Conservation (phyloP, 2,329 filamentous ascomycete genomes). For the Xylaria arbuscula region DNA sequence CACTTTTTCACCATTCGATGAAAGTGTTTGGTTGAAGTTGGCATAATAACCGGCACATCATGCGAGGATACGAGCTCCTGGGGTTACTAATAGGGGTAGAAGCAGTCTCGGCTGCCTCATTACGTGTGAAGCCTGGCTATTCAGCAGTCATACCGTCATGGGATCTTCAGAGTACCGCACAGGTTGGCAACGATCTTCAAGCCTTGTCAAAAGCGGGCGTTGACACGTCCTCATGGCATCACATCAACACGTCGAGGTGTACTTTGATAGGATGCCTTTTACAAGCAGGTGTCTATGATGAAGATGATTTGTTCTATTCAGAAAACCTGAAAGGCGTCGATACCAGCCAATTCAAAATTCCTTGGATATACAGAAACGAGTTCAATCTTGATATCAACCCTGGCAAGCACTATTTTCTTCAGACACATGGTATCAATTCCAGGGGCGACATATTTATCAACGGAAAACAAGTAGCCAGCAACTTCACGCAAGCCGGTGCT, state of each 20-base stretch:
- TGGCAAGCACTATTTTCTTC: constrained; percentile 61
- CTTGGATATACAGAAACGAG: constrained; percentile 70
- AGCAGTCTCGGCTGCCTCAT: constrained; percentile 22
- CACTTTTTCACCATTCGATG: neutral
- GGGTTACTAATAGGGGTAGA: constrained; percentile 37
- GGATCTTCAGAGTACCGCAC: constrained; percentile 60
- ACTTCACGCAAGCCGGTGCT: constrained; percentile 62
- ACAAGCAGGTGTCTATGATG: constrained; percentile 62
- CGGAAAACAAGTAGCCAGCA: constrained; percentile 62
- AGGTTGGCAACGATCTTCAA: constrained; percentile 51
- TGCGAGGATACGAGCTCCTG: constrained; percentile 38
- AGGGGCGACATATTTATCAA: constrained; percentile 71
- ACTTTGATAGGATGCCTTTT: constrained; percentile 69
- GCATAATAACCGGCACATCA: constrained; percentile 31
- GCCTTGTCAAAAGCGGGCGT: constrained; percentile 56
- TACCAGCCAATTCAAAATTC: constrained; percentile 59
- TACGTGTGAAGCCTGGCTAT: constrained; percentile 41
- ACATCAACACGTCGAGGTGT: constrained; percentile 57
- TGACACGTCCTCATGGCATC: constrained; percentile 64
- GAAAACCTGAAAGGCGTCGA: constrained; percentile 59
- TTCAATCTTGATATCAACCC: constrained; percentile 54
- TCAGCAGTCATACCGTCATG: constrained; percentile 56
- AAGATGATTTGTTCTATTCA: constrained; percentile 66
- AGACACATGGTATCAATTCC: constrained; percentile 70
- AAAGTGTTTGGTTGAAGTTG: constrained; percentile 11